Base-by-base conservation (phyloP, 208 protist species). In the Endotrypanum monterogeii region DNA sequence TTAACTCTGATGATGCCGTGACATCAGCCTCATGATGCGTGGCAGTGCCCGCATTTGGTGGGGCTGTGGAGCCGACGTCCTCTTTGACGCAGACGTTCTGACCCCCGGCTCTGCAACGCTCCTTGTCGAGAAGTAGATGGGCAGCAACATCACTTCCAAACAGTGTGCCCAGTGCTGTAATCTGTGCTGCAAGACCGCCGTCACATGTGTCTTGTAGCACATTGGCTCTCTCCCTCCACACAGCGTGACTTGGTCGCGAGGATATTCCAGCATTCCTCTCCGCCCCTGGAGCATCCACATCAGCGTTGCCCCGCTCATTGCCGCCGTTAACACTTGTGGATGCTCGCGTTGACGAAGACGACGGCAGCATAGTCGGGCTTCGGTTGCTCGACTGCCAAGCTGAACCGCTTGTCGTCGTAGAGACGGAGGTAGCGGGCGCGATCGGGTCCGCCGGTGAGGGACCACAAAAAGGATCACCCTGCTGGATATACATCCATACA, bases 401-500 rank as follows among this genome's bases (percentile, higher is more conserved):
- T 30, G 48, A 23, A 11, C 58, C 61, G 23, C 44, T 50, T 25
- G 74, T 57, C 7, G 67, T 69, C 11, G 37, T 68, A 2, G 50
- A 51, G 46, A 28, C 1, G 1, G 51, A 63, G 5, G 58, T 68
- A 1, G 28, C 52, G 8, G 58, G 58, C n/a, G 58, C 44, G 23
- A 63, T 62, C 69, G 18, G 3, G 41, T 51, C 62, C 25, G 28
- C 28, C 37, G 62, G 63, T 46, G 50, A 44, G 28, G 28, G 18
- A 3, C 44, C 39, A 30, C 50, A 0, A 37, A 35, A 23, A 50
- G 46, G 66, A 11, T 55, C 66, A 50, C 58, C 56, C n/a, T 76
- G 58, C 12, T 77, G 73, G 14, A 83, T 72, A 63, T 76, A 71
- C 60, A 70, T 41, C 60, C 74, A 76, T 28, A 86, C 54, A 9